A percentile compares a stretch with the other conserved stretches of the same genome.
phyloP scores from a whole-genome alignment of 2,329 filamentous ascomycete genomes.

The Fusarium chlamydosporum region DNA sequence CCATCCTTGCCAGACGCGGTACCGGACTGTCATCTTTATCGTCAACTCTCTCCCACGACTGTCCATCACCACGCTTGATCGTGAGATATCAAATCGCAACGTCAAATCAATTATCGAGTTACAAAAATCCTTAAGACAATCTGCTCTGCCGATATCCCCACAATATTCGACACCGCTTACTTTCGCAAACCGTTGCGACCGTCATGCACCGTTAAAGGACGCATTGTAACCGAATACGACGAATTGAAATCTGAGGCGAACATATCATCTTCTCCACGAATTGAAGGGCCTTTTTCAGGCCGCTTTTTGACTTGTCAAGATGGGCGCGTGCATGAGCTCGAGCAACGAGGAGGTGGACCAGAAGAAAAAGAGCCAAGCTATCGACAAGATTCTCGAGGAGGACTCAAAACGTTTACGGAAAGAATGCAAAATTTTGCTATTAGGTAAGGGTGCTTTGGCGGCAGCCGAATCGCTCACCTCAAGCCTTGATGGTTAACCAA shows the following conservation, averaged over 20 bases:
- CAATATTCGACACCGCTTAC: conserved; percentile 32
- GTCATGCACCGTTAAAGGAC: conserved; percentile 48
- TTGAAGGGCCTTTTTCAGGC: conserved; percentile 33
- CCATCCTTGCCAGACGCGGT: conserved; percentile 41
- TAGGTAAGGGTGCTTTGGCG: conserved; percentile 73
- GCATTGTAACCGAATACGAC: conserved; percentile 31
- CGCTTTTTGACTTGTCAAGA: conserved; percentile 61
- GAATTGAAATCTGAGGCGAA: conserved; percentile 33
- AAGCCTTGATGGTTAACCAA: conserved; percentile 37
- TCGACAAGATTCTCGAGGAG: conserved; percentile 93
- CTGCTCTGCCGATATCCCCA: conserved; percentile 10
- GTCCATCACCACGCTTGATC: conserved; percentile 27
- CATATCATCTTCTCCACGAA: conserved; percentile 19
- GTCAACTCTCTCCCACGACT: conserved; percentile 37
- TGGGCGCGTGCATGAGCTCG: conserved; percentile 95
- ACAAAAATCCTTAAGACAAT: conserved; percentile 14
- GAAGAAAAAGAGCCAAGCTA: conserved; percentile 96
- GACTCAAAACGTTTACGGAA: conserved; percentile 91
- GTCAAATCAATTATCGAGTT: not conserved
- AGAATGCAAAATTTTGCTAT: conserved; percentile 98
- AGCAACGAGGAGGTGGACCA: conserved; percentile 88
- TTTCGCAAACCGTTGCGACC: conserved; percentile 36
- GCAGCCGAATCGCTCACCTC: conserved; percentile 5
- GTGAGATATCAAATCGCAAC: conserved; percentile 12
- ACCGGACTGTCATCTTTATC: conserved; percentile 37